Conservation (phyloP, 345 rosid genomes). For the Punica granatum region DNA sequence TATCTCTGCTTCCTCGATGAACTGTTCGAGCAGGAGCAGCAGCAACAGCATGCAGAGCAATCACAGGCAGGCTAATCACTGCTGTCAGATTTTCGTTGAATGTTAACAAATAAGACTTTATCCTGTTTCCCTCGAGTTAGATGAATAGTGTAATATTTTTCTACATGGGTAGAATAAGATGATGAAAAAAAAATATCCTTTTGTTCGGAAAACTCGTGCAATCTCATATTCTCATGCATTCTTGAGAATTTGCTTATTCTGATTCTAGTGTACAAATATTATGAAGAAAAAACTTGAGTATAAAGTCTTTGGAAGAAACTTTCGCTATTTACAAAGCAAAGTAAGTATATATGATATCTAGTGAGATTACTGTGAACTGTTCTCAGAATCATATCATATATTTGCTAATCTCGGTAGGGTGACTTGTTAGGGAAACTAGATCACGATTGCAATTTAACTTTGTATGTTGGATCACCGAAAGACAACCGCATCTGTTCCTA, state of each 20-base stretch:
- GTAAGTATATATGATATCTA: no score
- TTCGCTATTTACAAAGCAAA: no score
- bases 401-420: no score
- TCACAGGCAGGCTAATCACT: background rate
- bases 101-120: no score
- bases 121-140: no score
- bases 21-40: constrained; percentile 27
- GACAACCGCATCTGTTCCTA: background rate
- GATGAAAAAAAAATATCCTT: background rate
- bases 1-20: constrained; percentile 38
- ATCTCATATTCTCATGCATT: no score
- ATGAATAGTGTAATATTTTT: background rate
- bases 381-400: no score
- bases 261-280: no score
- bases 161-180: background rate
- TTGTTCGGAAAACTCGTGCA: background rate
- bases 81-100: constrained; percentile 6
- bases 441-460: background rate
- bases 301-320: no score
- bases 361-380: no score
- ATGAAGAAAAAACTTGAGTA: no score
- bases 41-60: background rate
- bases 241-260: no score
- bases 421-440: background rate
- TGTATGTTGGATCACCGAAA: background rate